Percentiles rank a stretch among this genome's conserved stretches.
phyloP scores from a whole-genome alignment of 306 rosid genomes.

The Prosopis cineraria region DNA sequence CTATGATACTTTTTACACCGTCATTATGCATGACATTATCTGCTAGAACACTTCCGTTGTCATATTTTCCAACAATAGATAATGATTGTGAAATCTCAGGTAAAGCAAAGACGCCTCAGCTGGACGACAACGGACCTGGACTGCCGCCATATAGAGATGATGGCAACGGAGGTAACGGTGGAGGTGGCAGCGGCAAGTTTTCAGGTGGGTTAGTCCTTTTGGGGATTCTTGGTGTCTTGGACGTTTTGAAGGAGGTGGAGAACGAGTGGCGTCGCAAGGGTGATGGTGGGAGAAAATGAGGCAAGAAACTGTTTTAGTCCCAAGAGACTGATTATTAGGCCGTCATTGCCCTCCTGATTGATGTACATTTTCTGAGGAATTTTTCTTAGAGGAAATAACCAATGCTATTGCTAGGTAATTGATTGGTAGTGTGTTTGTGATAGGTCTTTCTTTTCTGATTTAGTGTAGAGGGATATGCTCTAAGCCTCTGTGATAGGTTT shows the following conservation, averaged over 20 bases:
- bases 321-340: conserved; percentile 7
- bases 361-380: neutral
- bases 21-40: neutral
- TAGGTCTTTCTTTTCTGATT: too few species aligned
- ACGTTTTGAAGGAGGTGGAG: conserved; percentile 83
- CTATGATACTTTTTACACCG: too few species aligned
- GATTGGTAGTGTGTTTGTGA: neutral
- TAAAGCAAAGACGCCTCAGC: conserved; percentile 64
- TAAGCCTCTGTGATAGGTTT: too few species aligned
- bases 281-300: conserved; percentile 40
- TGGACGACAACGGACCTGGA: conserved; percentile 72
- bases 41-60: neutral
- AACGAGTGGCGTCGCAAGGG: conserved; percentile 50
- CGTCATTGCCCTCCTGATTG: too few species aligned
- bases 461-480: too few species aligned
- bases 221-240: conserved; percentile 81
- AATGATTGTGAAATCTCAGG: conserved; percentile 57
- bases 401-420: neutral
- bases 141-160: conserved; percentile 72
- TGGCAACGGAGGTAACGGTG: conserved; percentile 74
- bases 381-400: neutral
- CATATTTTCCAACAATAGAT: neutral
- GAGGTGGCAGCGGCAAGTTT: conserved; percentile 74
- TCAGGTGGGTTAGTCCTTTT: conserved; percentile 78
- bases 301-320: neutral